Percentiles rank a stretch among this genome's conserved stretches.
phyloP scores from a whole-genome alignment of 441 rosid species.

The Gossypium laxum region DNA sequence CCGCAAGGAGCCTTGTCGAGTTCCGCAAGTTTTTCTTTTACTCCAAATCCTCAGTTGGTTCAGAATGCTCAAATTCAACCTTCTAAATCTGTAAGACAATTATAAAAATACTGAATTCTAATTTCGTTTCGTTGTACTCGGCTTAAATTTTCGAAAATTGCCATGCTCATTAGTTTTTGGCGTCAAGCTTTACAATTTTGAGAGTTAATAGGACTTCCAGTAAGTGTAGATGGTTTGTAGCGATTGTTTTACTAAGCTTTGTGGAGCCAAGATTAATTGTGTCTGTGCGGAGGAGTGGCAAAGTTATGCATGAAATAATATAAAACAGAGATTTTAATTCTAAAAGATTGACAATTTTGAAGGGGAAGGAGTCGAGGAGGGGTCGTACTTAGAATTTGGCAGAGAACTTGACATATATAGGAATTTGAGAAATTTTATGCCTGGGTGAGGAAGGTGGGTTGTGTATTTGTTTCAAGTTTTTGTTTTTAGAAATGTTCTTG shows the following conservation, averaged over 20 bases:
- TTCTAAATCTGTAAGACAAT: conserved; percentile 1
- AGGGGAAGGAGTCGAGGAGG: not conserved
- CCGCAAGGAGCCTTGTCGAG: not conserved
- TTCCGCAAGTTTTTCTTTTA: conserved; percentile 7
- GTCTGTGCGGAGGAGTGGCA: not conserved
- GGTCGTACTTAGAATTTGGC: not conserved
- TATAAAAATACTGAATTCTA: not conserved
- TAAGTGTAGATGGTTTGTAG: not conserved
- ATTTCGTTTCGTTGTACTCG: not conserved
- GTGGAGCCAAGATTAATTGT: not conserved
- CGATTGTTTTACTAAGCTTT: not conserved
- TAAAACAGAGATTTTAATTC: not conserved
- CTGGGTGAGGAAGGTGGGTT: not conserved
- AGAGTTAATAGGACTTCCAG: not conserved
- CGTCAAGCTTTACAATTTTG: not conserved
- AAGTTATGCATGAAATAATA: not conserved
- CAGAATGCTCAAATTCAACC: conserved; percentile 3
- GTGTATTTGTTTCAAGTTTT: not conserved
- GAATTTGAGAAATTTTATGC: not conserved
- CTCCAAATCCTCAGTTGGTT: not conserved
- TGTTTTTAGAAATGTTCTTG: not conserved
- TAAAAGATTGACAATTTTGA: not conserved
- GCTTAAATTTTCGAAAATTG: not conserved
- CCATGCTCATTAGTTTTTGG: not conserved
- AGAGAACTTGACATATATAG: not conserved